Percentiles rank a stretch among this genome's conserved stretches.
These are phyloP conservation scores for Austroboletus rostrupii DNA, from an alignment of 1,284 basidiomycete species.

Conservation along the genomic window DNA sequence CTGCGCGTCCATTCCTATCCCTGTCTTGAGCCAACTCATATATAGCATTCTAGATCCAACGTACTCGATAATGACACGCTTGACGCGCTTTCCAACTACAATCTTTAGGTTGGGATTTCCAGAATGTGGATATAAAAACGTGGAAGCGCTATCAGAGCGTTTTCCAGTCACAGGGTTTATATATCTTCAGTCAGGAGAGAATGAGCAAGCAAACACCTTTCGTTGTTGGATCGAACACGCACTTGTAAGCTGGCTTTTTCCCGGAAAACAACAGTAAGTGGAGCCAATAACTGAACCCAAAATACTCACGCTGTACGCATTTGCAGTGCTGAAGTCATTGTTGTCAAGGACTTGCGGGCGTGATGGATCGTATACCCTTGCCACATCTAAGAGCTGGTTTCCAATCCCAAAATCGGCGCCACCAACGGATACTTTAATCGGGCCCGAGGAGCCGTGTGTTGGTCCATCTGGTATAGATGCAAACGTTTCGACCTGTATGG, in stretches of 20 bases:
- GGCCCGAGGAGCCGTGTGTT: constrained; percentile 52
- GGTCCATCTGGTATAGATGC: constrained; percentile 30
- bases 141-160: constrained; percentile 56
- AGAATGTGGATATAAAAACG: constrained; percentile 52
- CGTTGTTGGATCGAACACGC: background rate
- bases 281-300: background rate
- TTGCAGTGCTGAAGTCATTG: constrained; percentile 39
- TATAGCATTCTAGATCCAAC: background rate
- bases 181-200: constrained; percentile 35
- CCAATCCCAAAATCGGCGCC: constrained; percentile 36
- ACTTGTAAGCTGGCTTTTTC: background rate
- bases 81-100: background rate
- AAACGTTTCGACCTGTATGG: constrained; percentile 48
- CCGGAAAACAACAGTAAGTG: background rate
- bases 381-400: constrained; percentile 45
- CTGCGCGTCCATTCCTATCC: constrained; percentile 45
- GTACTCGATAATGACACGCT: background rate
- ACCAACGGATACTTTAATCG: constrained; percentile 47
- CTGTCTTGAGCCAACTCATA: background rate
- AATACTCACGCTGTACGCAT: constrained; percentile 45
- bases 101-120: constrained; percentile 33
- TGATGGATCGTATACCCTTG: constrained; percentile 40
- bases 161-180: constrained; percentile 47
- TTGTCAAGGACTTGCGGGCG: constrained; percentile 39
- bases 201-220: background rate